phyloP scores from a whole-genome alignment of 352 stramenopile genomes.

The Phytophthora sp. region DNA sequence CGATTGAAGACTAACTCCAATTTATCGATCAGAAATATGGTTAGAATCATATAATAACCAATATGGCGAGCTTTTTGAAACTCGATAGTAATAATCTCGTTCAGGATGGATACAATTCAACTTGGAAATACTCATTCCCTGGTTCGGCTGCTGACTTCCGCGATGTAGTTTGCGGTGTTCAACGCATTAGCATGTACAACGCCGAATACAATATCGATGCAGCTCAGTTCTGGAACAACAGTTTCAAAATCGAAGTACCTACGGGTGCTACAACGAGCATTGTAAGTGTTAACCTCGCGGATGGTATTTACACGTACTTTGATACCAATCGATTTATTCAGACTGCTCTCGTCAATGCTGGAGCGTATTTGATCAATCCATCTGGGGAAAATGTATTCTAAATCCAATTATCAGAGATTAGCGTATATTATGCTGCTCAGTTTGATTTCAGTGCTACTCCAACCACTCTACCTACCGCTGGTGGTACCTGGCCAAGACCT shows the following conservation, averaged over 20 bases:
- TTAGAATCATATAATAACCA: conserved; percentile 16
- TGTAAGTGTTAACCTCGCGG: not conserved
- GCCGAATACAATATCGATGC: too few species aligned
- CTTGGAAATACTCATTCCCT: too few species aligned
- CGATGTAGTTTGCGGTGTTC: too few species aligned
- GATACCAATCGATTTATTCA: too few species aligned
- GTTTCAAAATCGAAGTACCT: conserved; percentile 19
- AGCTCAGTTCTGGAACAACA: conserved; percentile 4
- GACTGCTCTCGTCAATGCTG: too few species aligned
- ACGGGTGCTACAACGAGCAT: conserved; percentile 13
- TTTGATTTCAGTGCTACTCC: conserved; percentile 17
- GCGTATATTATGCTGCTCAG: conserved; percentile 17
- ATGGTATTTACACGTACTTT: not conserved
- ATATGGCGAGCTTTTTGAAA: too few species aligned
- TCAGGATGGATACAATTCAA: too few species aligned
- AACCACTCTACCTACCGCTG: conserved; percentile 3
- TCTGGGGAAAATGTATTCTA: not conserved
- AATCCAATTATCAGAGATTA: conserved; percentile 16
- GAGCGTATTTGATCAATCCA: too few species aligned
- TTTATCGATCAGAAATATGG: conserved; percentile 8
- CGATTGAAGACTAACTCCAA: conserved; percentile 11
- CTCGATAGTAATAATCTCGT: too few species aligned
- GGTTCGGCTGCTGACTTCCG: too few species aligned
- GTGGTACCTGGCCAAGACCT: conserved; percentile 9
- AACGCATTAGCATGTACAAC: too few species aligned